Evolutionary conservation across 129 eudicot species (phyloP), one percentile per base, ranked within the genome.

Genomic region (Arctium minus): DNA sequence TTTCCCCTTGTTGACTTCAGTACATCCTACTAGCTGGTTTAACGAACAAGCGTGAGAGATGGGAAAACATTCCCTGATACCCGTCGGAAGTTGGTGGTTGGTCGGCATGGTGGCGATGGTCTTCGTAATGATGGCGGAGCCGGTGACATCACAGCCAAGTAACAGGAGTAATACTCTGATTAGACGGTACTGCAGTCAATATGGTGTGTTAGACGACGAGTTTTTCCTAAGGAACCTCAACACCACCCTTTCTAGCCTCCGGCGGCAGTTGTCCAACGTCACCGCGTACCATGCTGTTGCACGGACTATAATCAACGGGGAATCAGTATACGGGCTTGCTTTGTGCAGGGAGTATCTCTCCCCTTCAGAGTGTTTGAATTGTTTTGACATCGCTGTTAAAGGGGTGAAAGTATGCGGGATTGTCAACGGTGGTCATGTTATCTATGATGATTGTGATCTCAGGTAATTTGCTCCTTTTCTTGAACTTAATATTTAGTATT

Each of bases 371-470:
- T 92, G 97, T 42, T 60, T 92, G 5, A 85, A 82, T 37, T 92
- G 97, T 81, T 90, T 87, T 40, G 86, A 88, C 78, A 84, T 83
- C 4, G 94, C 90, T 1, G 94, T 80, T 15, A 33, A 62, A 29
- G 77, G 48, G 81, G 89, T 92, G 50, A 73, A 82, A 18, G 83
- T 84, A 29, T 92, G 97, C 79, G 87, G 92, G 65, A 87, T 86
- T 82, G 91, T 89, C 0, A 92, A 86, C 27, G 97, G 97, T 15
- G 97, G 87, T 72, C 90, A 89, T 48, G 92, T 88, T 10, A 80
- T 89, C 18, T 89, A 88, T 27, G 97, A 92, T 70, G 94, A 91
- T 62, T 88, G 97, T 83, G 87, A 86, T 50, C 90, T 92, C 70
- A 90, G 97, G 97, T 85, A 42, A 76, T 33, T n/a, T 6, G 4